Evolutionary conservation across 108 stramenopile species (phyloP).

Genomic region (Nannochloropsis gaditana): DNA sequence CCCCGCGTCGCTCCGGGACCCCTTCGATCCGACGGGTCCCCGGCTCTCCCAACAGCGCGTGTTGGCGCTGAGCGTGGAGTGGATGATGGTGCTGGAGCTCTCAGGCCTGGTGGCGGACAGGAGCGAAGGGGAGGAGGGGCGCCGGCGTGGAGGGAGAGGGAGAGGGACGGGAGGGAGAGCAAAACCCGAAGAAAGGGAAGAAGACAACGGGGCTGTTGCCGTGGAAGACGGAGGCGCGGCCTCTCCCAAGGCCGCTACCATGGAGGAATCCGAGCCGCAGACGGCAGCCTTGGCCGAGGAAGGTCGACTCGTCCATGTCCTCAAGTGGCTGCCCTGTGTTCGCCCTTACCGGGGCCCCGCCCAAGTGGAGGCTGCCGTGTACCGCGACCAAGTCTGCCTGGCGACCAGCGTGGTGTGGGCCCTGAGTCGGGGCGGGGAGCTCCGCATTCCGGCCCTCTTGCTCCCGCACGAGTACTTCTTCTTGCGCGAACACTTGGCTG

Average conservation of each 20-base stretch:
- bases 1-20: neutral
- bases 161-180: neutral
- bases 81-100: neutral
- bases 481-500: neutral
- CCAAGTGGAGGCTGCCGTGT: neutral
- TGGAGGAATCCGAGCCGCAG: neutral
- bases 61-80: constrained; percentile 9
- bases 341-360: neutral
- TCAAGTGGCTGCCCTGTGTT: neutral
- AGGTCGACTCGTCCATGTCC: neutral
- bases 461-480: constrained; percentile 14
- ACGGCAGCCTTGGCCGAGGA: neutral
- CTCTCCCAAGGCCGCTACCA: neutral
- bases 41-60: neutral
- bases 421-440: neutral
- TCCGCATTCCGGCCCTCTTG: neutral
- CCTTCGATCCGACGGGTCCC: neutral
- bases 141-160: neutral
- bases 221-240: neutral
- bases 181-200: neutral
- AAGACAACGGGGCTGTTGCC: neutral
- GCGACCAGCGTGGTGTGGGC: neutral
- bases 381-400: neutral
- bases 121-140: neutral
- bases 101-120: neutral